These are phyloP conservation scores for Litsea cubeba DNA, from an alignment of 164 flowering plant species.

Conservation along the genomic window DNA sequence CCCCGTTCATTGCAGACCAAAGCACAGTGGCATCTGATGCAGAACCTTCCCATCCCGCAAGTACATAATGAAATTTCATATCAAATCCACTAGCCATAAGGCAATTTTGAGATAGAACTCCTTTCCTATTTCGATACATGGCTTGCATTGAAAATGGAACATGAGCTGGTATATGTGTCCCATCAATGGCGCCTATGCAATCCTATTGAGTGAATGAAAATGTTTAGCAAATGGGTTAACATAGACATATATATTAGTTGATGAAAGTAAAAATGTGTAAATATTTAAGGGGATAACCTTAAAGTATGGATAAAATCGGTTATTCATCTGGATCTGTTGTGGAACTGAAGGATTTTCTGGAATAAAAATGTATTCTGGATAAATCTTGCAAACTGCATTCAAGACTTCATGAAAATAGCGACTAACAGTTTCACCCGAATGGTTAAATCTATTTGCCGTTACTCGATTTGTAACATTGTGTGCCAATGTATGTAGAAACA, in stretches of 20 bases:
- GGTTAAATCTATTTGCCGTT: neutral
- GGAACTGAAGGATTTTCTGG: neutral
- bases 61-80: neutral
- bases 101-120: neutral
- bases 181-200: neutral
- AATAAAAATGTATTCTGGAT: neutral
- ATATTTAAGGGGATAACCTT: neutral
- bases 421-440: neutral
- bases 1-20: neutral
- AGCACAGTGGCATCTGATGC: neutral
- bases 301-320: no score
- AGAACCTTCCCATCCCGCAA: neutral
- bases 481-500: neutral
- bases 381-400: neutral
- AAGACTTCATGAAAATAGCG: neutral
- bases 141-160: neutral
- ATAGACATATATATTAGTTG: neutral
- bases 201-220: no score
- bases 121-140: neutral
- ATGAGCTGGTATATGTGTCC: neutral
- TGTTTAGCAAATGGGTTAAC: no score
- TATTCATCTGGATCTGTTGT: neutral
- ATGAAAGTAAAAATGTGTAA: neutral
- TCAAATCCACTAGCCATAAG: neutral
- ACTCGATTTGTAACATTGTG: neutral